A percentile compares a stretch with the other conserved stretches of the same genome.
These are phyloP conservation scores for Tetradesmus obliquus DNA, from an alignment of 139 green algal species.

Conservation along the genomic window DNA sequence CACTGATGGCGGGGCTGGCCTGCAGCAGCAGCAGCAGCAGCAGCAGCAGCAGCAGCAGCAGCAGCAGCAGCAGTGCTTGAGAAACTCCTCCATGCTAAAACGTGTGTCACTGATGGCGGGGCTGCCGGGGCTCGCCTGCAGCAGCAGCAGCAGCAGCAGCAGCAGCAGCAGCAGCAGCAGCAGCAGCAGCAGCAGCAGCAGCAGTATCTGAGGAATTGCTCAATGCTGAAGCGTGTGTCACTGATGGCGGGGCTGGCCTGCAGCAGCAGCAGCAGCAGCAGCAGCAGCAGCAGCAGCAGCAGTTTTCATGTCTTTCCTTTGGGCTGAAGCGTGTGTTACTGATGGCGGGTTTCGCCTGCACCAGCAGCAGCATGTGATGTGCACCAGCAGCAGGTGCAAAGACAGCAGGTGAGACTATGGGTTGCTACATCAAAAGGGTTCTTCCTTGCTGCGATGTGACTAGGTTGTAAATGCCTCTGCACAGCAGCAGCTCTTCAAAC, in stretches of 20 bases:
- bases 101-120: slow-evolving; percentile 9
- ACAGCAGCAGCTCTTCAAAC: no score
- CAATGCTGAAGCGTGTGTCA: slow-evolving; percentile 11
- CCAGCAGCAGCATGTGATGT: slow-evolving; percentile 8
- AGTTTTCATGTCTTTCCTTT: no score
- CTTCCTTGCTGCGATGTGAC: no score
- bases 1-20: slow-evolving; percentile 20
- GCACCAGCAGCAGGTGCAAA: neutral
- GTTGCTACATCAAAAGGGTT: no score
- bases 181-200: neutral
- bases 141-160: slow-evolving; percentile 8
- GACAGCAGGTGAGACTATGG: neutral
- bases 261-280: slow-evolving; percentile 13
- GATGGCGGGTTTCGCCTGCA: slow-evolving; percentile 19
- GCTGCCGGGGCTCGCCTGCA: slow-evolving; percentile 26
- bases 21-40: slow-evolving; percentile 17
- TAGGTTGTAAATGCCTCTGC: no score
- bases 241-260: slow-evolving; percentile 24
- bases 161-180: neutral
- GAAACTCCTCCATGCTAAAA: slow-evolving; percentile 21
- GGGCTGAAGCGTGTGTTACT: neutral
- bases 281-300: neutral
- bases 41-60: neutral
- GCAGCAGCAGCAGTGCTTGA: neutral
- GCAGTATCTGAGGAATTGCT: slow-evolving; percentile 4